These are phyloP conservation scores for Paxillus involutus DNA, from an alignment of 768 basidiomycete species.

Conservation along the genomic window DNA sequence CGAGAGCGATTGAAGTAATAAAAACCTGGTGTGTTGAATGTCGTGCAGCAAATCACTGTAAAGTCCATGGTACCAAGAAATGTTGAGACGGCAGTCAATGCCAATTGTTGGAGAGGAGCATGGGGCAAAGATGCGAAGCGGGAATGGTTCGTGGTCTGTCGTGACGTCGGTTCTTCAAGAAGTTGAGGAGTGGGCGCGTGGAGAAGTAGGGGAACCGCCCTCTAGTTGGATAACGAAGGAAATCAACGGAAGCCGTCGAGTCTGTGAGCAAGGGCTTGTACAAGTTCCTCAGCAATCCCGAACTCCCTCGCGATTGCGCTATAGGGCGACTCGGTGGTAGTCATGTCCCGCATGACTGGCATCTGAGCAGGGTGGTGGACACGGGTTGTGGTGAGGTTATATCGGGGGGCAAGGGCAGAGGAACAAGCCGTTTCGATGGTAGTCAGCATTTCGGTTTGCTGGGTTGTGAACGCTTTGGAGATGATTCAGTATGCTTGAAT, in stretches of 20 bases:
- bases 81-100: slow-evolving; percentile 27
- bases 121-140: background rate
- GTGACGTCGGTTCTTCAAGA: slow-evolving; percentile 10
- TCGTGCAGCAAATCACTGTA: background rate
- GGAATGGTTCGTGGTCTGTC: slow-evolving; percentile 18
- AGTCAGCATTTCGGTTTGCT: slow-evolving; percentile 51
- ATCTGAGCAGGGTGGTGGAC: slow-evolving; percentile 12
- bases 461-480: slow-evolving; percentile 57
- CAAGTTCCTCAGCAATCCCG: slow-evolving; percentile 66
- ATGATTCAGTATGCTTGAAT: slow-evolving; percentile 38
- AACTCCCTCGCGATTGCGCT: slow-evolving; percentile 71
- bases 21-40: slow-evolving; percentile 10
- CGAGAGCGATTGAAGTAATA: slow-evolving; percentile 15
- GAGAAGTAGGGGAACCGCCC: too few relatives aligned
- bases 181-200: background rate
- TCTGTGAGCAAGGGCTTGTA: slow-evolving; percentile 67
- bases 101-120: slow-evolving; percentile 5
- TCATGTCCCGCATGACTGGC: slow-evolving; percentile 22
- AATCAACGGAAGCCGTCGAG: slow-evolving; percentile 33
- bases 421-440: slow-evolving; percentile 40
- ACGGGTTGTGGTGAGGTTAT: slow-evolving; percentile 3
- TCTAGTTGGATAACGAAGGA: background rate
- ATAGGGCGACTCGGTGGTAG: slow-evolving; percentile 28
- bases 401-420: slow-evolving; percentile 16
- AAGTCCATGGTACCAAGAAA: slow-evolving; percentile 28